A percentile compares a stretch with the other conserved stretches of the same genome.
These are phyloP conservation scores for Eragrostis nindensis DNA, from an alignment of 176 grass and related monocot species.

Conservation along the genomic window DNA sequence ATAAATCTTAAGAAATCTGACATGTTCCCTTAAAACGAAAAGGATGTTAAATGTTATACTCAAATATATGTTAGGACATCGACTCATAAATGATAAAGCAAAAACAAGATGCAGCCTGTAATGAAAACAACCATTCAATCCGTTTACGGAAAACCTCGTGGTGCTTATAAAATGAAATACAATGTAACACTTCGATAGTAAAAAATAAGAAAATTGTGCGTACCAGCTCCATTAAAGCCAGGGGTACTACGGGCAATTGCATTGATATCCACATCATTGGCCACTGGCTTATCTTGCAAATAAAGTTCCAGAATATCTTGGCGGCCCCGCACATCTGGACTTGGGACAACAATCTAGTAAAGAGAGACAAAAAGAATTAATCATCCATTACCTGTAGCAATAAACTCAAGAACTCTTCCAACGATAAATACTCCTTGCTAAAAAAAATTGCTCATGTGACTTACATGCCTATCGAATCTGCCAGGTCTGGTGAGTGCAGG, in stretches of 20 bases:
- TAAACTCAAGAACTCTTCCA: not conserved
- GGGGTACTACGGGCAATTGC: conserved; percentile 90
- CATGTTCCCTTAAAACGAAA: not conserved
- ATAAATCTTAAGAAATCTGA: not conserved
- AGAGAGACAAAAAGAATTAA: conserved; percentile 23
- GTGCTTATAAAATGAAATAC: conserved; percentile 15
- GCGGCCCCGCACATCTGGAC: conserved; percentile 82
- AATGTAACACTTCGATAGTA: not conserved
- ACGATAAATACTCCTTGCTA: not conserved
- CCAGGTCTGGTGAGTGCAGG: conserved; percentile 97
- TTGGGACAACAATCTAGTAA: conserved; percentile 96
- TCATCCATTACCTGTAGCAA: not conserved
- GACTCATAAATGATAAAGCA: not conserved
- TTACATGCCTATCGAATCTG: conserved; percentile 99
- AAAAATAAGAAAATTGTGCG: conserved; percentile 7
- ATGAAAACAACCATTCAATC: conserved; percentile 10
- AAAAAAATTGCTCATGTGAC: conserved; percentile 42
- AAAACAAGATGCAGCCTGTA: conserved; percentile 3
- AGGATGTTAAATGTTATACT: conserved; percentile 1
- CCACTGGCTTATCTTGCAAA: conserved; percentile 92
- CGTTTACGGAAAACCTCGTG: not conserved
- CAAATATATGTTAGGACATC: not conserved
- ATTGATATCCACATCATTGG: conserved; percentile 83
- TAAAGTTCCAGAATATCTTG: conserved; percentile 98
- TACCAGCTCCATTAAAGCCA: conserved; percentile 98